Base-by-base conservation (phyloP, 352 stramenopile genomes). In the Discostella stelligera region DNA sequence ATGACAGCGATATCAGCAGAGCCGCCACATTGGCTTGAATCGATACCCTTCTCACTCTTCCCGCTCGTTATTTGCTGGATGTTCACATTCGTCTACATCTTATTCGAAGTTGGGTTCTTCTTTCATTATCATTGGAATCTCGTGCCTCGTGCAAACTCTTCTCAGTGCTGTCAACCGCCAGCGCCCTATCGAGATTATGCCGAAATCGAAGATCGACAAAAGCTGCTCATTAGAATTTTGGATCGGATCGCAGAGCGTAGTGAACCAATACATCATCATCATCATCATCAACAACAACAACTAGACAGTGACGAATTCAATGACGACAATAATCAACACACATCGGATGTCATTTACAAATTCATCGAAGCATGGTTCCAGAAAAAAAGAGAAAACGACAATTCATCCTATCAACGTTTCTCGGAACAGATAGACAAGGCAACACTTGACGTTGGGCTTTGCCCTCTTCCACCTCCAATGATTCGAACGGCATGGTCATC, bases 301-400 rank as follows among this genome's bases (percentile, higher is more conserved):
- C 11, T 49, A 41, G 65, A 20, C 32, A 41, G 32, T 41, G 9
- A 1, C 37, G 60, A 23, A 37, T 10, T 53, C 18, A 53, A 55
- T 49, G 32, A 27, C 44, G 55, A 53, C 39, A 77, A 55, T 23
- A 30, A 65, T 56, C 37, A 44, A 8, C 37, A 8, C 0, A 44
- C 2, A 44, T 44, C 37, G 11, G 59, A 80, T 63, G 52, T 67
- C 20, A 30, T 53, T 61, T 73, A 79, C 44, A 63, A 78, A 49
- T 87, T 87, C 60, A 72, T 87, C n/a, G 69, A 77, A 25, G 69
- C 84, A 20, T 90, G 80, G 81, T 91, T 91, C 59, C 32, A 68
- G 5, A 69, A 54, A 18, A 52, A 64, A 48, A 44, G n/a, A 20
- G 3, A 10, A 44, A 3, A 44, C 7, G n/a, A 74, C 20, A 64